Evolutionary conservation across 768 basidiomycete genomes (phyloP), one percentile per base, ranked within the genome.

Genomic region (Baorangia bicolor): DNA sequence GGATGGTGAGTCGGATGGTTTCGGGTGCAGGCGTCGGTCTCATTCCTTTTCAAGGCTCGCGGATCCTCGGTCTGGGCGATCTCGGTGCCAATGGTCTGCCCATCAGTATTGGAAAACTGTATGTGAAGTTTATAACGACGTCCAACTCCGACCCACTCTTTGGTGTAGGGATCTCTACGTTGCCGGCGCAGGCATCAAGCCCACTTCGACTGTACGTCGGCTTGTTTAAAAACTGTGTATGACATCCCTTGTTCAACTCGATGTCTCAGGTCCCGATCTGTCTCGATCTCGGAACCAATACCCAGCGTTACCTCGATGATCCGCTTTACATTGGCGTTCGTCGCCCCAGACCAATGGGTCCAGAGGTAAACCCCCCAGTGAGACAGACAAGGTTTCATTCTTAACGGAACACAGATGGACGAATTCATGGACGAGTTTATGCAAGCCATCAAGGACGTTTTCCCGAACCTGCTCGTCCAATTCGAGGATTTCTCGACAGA

Each of bases 391-490:
- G 11, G 30, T 8, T 21, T 33, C 8, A 9, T 49, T 30, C 13
- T 28, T 56, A 33, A 59, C 37, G 8, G 3, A 10, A 51, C 0
- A 6, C 12, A 86, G 83, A 86, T 87, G 78, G 82, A 85, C 40
- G 84, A 72, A 35, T 90, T 90, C 73, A 85, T 91, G 82, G 81
- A 86, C 51, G 83, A 86, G 60, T 89, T 91, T 70, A 90, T 91
- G 85, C 68, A 73, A 16, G 83, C 86, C 10, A 83, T 87, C 77
- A 69, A 73, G 40, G 78, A 81, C 28, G 79, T 82, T 16, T 89
- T 87, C 70, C 88, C 88, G 8, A 73, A 81, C 5, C 72, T 86
- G 46, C 73, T 89, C 59, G 80, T 90, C n/a, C 88, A 90, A 55
- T 89, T 86, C 57, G 86, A 86, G 59, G 84, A 91, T 66, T 92